Evolutionary conservation across 305 asterid genomes (phyloP).

Genomic region (Fraxinus velutina): DNA sequence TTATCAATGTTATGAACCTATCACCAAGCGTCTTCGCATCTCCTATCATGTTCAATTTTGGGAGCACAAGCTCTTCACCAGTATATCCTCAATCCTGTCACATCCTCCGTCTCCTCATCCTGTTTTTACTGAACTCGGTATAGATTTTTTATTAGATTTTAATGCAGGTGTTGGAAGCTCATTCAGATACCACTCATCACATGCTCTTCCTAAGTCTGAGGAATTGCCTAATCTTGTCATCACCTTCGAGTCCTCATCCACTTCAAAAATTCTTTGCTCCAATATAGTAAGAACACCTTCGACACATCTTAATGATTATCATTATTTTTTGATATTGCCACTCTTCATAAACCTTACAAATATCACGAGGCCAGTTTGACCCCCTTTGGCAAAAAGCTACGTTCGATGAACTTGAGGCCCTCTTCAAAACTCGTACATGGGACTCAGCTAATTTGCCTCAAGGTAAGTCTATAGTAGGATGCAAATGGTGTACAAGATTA

Average conservation of each 20-base stretch:
- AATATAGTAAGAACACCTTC: background rate
- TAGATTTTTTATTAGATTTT: too few relatives aligned
- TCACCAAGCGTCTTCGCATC: background rate
- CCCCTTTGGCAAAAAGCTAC: too few relatives aligned
- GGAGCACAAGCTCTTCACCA: background rate
- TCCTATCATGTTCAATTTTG: background rate
- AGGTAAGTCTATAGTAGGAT: too few relatives aligned
- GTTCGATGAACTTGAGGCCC: too few relatives aligned
- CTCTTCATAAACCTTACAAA: background rate
- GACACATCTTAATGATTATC: background rate
- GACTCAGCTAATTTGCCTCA: too few relatives aligned
- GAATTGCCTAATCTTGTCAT: background rate
- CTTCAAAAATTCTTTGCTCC: background rate
- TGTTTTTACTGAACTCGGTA: too few relatives aligned
- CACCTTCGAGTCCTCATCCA: background rate
- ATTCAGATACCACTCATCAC: background rate
- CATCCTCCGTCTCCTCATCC: background rate
- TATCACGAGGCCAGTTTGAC: too few relatives aligned
- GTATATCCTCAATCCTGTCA: background rate
- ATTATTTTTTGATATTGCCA: too few relatives aligned
- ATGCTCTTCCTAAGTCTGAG: background rate
- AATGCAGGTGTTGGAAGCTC: too few relatives aligned
- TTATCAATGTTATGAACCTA: background rate
- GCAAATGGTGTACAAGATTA: too few relatives aligned
- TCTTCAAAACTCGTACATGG: too few relatives aligned